phyloP scores from a whole-genome alignment of 805 yeast genomes.

The Sugiyamaella mastotermitis region DNA sequence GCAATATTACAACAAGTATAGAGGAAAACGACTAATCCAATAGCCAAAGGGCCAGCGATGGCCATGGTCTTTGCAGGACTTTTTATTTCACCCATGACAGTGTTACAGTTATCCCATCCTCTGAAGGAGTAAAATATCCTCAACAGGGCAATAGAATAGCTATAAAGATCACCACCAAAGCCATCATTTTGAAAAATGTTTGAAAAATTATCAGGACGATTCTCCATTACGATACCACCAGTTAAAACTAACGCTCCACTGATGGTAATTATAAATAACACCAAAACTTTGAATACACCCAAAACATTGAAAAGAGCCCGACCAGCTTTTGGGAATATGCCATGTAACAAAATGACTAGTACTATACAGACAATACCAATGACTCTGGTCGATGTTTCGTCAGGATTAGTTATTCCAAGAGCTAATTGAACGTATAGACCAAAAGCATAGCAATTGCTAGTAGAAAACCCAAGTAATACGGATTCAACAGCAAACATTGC shows the following conservation, averaged over 20 bases:
- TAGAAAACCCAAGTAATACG: slow-evolving; percentile 54
- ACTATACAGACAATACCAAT: slow-evolving; percentile 47
- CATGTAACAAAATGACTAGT: slow-evolving; percentile 43
- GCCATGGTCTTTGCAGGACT: slow-evolving; percentile 52
- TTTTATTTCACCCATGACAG: slow-evolving; percentile 52
- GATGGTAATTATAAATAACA: slow-evolving; percentile 42
- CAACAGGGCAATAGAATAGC: slow-evolving; percentile 49
- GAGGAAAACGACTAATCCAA: slow-evolving; percentile 44
- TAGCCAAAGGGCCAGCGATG: slow-evolving; percentile 58
- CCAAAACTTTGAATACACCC: slow-evolving; percentile 49
- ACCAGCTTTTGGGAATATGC: slow-evolving; percentile 44
- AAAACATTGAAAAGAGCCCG: slow-evolving; percentile 46
- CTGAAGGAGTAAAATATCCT: slow-evolving; percentile 59
- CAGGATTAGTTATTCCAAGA: slow-evolving; percentile 33
- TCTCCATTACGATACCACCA: slow-evolving; percentile 29
- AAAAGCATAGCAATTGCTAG: slow-evolving; percentile 60
- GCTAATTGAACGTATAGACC: slow-evolving; percentile 51
- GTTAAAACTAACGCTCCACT: slow-evolving; percentile 41
- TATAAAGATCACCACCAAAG: slow-evolving; percentile 41
- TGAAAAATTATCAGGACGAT: slow-evolving; percentile 32
- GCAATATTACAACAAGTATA: slow-evolving; percentile 54
- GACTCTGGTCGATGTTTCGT: slow-evolving; percentile 35
- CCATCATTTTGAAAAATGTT: slow-evolving; percentile 37
- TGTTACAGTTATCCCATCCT: slow-evolving; percentile 68
- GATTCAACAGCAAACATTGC: slow-evolving; percentile 45